These are phyloP conservation scores for Psilocybe cubensis DNA, from an alignment of 768 basidiomycete genomes.

Conservation along the genomic window DNA sequence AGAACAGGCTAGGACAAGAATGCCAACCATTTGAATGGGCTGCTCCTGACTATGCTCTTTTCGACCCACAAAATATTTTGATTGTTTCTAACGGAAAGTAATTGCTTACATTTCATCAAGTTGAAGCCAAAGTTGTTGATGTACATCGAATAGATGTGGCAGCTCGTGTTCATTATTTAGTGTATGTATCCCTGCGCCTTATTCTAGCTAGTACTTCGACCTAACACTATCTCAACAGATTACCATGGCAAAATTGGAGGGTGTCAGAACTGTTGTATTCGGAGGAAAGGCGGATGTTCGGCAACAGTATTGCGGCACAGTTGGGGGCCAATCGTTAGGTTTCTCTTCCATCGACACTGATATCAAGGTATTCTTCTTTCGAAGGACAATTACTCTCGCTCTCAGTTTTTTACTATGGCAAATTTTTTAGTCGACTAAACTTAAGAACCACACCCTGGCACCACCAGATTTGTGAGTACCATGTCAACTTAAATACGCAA, in stretches of 20 bases:
- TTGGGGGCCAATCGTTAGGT: conserved; percentile 64
- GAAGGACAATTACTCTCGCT: background rate
- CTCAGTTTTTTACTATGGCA: background rate
- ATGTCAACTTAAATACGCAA: background rate
- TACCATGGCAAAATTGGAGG: conserved; percentile 62
- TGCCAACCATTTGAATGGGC: conserved; percentile 42
- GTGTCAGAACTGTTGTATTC: conserved; percentile 58
- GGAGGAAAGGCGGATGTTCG: conserved; percentile 49
- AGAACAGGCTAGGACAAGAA: conserved; percentile 46
- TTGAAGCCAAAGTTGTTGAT: background rate
- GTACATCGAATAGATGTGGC: conserved; percentile 37
- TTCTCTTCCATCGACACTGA: conserved; percentile 64
- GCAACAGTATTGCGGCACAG: conserved; percentile 65
- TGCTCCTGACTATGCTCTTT: conserved; percentile 48
- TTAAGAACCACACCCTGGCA: conserved; percentile 57
- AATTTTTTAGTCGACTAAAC: conserved; percentile 42
- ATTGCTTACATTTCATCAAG: background rate
- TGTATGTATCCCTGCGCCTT: conserved; percentile 28
- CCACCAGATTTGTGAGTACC: conserved; percentile 61
- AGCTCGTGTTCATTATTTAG: conserved; percentile 53
- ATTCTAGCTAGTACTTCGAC: background rate
- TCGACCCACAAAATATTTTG: conserved; percentile 49
- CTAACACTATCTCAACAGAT: conserved; percentile 37
- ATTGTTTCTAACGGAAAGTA: conserved; percentile 63
- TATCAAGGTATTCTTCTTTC: conserved; percentile 43